Conservation (phyloP, 1,284 basidiomycete species). For the Tranzscheliella williamsii region DNA sequence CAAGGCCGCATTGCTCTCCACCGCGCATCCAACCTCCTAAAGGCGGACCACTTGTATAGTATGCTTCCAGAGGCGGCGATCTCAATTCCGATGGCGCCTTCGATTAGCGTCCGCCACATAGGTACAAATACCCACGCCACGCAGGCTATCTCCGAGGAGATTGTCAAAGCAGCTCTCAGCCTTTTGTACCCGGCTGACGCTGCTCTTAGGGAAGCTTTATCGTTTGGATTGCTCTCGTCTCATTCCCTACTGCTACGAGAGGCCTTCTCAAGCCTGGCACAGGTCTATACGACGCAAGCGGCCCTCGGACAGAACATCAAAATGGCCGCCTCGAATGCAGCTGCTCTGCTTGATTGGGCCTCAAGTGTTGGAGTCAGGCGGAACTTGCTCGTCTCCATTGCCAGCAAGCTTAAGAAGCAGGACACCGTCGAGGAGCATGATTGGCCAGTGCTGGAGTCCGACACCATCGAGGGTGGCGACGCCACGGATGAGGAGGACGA, state of each 20-base stretch:
- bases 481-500: constrained; percentile 2
- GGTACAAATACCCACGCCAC: constrained; percentile 7
- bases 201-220: constrained; percentile 34
- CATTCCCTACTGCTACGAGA: constrained; percentile 32
- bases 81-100: constrained; percentile 45
- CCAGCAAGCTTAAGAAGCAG: constrained; percentile 17
- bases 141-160: constrained; percentile 28
- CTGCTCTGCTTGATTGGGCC: constrained; percentile 29
- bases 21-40: constrained; percentile 33
- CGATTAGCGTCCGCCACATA: constrained; percentile 25
- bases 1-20: constrained; percentile 37
- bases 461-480: neutral
- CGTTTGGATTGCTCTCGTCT: constrained; percentile 16
- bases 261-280: constrained; percentile 33
- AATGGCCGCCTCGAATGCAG: constrained; percentile 30
- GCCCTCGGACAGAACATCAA: constrained; percentile 33
- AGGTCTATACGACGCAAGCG: constrained; percentile 34
- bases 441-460: constrained; percentile 9
- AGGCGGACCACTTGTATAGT: constrained; percentile 46
- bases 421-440: constrained; percentile 6
- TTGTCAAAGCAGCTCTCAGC: constrained; percentile 26
- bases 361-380: constrained; percentile 35
- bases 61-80: constrained; percentile 52
- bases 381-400: constrained; percentile 36
- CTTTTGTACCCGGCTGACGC: constrained; percentile 29